Conservation (phyloP, 208 protist species). For the Naegleria lovaniensis region DNA sequence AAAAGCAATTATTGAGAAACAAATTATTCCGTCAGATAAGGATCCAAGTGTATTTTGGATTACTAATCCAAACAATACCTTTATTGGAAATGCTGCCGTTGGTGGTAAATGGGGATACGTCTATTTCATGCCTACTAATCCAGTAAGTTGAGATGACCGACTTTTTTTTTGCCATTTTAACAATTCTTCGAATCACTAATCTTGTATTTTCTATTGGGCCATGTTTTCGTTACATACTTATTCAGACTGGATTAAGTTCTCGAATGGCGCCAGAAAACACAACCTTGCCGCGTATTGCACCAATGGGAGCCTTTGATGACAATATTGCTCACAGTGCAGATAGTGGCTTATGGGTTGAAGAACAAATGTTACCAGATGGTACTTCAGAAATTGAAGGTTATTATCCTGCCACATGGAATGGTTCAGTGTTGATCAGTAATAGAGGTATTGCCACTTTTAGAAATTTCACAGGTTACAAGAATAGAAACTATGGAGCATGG, state of each 20-base stretch:
- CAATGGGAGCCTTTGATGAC: background rate
- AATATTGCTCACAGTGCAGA: background rate
- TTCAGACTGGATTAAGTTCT: background rate
- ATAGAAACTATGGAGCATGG: background rate
- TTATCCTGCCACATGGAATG: too few species aligned
- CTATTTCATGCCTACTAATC: background rate
- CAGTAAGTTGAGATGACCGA: background rate
- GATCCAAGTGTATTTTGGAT: background rate
- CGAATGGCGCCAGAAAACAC: background rate
- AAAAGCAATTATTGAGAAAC: background rate
- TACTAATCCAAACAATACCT: constrained; percentile 4
- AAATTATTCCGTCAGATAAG: background rate
- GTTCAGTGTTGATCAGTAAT: background rate
- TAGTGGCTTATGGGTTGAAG: background rate
- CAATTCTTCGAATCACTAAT: background rate
- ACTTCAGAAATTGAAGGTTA: background rate
- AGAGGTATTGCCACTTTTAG: background rate
- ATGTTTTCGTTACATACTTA: background rate
- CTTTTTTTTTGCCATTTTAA: background rate
- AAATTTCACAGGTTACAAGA: background rate
- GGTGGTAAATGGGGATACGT: background rate
- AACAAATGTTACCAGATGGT: background rate
- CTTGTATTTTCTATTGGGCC: background rate
- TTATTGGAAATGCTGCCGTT: background rate
- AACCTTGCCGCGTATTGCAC: background rate